Evolutionary conservation across 108 stramenopile genomes (phyloP), one percentile per base, ranked within the genome.

Genomic region (Epithemia pelagica): DNA sequence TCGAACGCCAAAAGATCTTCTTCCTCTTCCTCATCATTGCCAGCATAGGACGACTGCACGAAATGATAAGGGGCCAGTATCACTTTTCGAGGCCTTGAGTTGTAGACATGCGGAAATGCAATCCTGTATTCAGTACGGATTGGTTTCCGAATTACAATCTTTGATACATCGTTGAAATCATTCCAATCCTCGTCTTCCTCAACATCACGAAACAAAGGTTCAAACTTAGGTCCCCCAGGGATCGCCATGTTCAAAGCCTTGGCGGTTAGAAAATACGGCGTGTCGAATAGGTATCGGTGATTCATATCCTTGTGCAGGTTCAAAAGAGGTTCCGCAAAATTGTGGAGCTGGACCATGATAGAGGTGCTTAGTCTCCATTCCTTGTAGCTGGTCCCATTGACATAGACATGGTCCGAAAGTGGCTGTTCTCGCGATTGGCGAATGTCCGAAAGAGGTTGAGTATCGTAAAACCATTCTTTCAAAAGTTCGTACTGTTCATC

Each of bases 121-220:
- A 98, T 95, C 59, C 86, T 82, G 75, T 99, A 99, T 76, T 99
- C 99, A 22, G 97, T 96, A 28, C 99, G 87, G 69, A 99, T 97
- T 32, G 94, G 97, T 60, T 89, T 82, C 25, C 97, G 92, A 70
- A 98, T 92, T 76, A 99, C 94, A 74, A 99, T 96, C 74, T 98
- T 98, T 78, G 95, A 88, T 69, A 99, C 95, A 82, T 99, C 99
- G 77, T 99, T 99, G 82, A 99, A 99, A 71, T 99, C 99, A 75
- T 98, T 98, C 99, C 99, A 99, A 78, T 99, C 99, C 68, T 98
- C 96, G 61, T 98, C 97, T 28, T 84, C 76, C 30, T 90, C 91
- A n/a, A 88, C 91, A 80, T 97, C 97, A 21, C 96, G 89, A 74
- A 88, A 98, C 26, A 99, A 84, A 0, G 99, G 99, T 73, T 99